Evolutionary conservation across 148 eudicot species (phyloP).

Genomic region (Salicornia ramosissima): DNA sequence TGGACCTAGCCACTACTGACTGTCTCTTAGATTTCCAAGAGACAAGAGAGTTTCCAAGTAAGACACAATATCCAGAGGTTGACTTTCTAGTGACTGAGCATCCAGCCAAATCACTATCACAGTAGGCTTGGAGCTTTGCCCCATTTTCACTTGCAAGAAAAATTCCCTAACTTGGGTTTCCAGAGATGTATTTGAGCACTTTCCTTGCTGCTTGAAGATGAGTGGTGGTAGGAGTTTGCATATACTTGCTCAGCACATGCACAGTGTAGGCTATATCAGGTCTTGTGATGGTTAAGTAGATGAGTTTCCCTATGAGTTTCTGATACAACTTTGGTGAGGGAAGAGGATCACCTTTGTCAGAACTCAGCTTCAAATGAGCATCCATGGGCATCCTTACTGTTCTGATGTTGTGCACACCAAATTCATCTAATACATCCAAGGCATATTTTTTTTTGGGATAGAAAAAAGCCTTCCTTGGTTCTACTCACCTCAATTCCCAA

Average conservation of each 20-base stretch:
- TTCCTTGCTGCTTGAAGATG: not conserved
- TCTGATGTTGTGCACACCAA: not conserved
- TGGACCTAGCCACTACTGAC: not conserved
- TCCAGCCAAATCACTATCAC: not conserved
- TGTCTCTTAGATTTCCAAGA: slow-evolving; percentile 10
- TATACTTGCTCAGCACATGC: not conserved
- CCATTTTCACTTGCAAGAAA: not conserved
- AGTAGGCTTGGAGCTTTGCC: not conserved
- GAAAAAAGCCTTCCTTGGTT: not conserved
- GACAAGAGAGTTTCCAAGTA: not conserved
- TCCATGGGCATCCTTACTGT: not conserved
- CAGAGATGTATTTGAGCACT: not conserved
- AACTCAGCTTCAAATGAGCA: not conserved
- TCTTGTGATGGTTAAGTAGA: not conserved
- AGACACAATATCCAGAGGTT: not conserved
- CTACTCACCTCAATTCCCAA: not conserved
- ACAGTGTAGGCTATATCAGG: too few species aligned
- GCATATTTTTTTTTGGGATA: not conserved
- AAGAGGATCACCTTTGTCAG: not conserved
- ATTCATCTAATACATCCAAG: not conserved
- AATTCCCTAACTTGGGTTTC: not conserved
- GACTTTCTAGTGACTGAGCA: not conserved
- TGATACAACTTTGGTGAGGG: not conserved
- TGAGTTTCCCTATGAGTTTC: not conserved
- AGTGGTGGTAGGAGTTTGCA: not conserved